Evolutionary conservation across 108 stramenopile genomes (phyloP).

Genomic region (Discostella pseudostelligera): DNA sequence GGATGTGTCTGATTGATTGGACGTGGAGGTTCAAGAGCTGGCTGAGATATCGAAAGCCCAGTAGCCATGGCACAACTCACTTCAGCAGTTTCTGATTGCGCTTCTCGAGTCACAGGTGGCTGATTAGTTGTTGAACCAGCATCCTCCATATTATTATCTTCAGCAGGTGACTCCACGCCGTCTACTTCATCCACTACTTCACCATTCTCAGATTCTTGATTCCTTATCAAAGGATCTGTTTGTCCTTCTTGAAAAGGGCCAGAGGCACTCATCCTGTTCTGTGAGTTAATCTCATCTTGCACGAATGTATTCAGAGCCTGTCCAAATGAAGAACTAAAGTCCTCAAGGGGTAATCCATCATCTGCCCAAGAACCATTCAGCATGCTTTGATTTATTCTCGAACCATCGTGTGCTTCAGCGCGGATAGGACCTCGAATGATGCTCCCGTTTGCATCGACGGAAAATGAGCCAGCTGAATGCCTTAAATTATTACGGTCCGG

Average conservation of each 20-base stretch:
- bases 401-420: background rate
- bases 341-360: slow-evolving; percentile 75
- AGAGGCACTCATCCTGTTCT: slow-evolving; percentile 9
- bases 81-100: slow-evolving; percentile 4
- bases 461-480: slow-evolving; percentile 8
- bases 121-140: background rate
- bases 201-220: background rate
- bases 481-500: slow-evolving; percentile 1
- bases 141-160: background rate
- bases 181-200: background rate
- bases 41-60: slow-evolving; percentile 57
- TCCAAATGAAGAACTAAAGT: slow-evolving; percentile 67
- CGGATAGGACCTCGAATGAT: slow-evolving; percentile 52
- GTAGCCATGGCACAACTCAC: slow-evolving; percentile 31
- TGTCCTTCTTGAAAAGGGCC: background rate
- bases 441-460: slow-evolving; percentile 42
- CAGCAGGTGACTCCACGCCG: slow-evolving; percentile 1
- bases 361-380: slow-evolving; percentile 70
- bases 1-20: slow-evolving; percentile 3
- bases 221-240: background rate
- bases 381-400: slow-evolving; percentile 12
- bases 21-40: slow-evolving; percentile 13
- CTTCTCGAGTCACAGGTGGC: background rate
- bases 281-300: slow-evolving; percentile 2
- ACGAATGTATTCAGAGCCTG: slow-evolving; percentile 48